A percentile compares a stretch with the other conserved stretches of the same genome.
Evolutionary conservation across 345 rosid species (phyloP).

Genomic region (Carallia brachiata): DNA sequence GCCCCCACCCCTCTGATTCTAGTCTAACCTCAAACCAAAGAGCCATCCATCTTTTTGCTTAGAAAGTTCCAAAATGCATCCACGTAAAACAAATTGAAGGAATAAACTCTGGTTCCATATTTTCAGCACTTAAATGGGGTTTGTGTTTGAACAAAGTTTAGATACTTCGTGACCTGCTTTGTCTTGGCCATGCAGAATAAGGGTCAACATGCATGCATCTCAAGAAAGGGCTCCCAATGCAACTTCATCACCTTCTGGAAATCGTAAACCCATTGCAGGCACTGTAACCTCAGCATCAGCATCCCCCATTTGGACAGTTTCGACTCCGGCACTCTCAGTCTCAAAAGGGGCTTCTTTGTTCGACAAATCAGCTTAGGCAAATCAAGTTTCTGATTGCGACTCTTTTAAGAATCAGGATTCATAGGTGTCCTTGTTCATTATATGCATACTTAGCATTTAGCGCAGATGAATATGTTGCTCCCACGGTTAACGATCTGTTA

Average conservation of each 20-base stretch:
- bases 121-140: neutral
- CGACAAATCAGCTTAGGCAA: constrained; percentile 15
- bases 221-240: constrained; percentile 34
- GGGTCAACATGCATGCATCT: neutral
- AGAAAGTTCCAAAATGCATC: neutral
- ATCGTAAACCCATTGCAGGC: constrained; percentile 22
- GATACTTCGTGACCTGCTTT: neutral
- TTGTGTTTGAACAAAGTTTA: neutral
- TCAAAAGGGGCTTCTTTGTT: constrained; percentile 20
- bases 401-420: constrained; percentile 18
- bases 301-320: constrained; percentile 15
- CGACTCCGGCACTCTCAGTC: constrained; percentile 20
- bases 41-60: too few relatives aligned
- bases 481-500: too few relatives aligned
- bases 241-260: constrained; percentile 34
- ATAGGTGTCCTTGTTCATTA: neutral
- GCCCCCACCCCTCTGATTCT: too few relatives aligned
- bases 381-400: constrained; percentile 15
- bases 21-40: too few relatives aligned
- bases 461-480: neutral
- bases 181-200: neutral
- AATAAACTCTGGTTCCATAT: neutral
- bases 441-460: constrained; percentile 1
- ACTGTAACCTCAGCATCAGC: constrained; percentile 29
- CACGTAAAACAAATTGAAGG: neutral